Base-by-base conservation (phyloP, 148 eudicot genomes). In the Camellia japonica region DNA sequence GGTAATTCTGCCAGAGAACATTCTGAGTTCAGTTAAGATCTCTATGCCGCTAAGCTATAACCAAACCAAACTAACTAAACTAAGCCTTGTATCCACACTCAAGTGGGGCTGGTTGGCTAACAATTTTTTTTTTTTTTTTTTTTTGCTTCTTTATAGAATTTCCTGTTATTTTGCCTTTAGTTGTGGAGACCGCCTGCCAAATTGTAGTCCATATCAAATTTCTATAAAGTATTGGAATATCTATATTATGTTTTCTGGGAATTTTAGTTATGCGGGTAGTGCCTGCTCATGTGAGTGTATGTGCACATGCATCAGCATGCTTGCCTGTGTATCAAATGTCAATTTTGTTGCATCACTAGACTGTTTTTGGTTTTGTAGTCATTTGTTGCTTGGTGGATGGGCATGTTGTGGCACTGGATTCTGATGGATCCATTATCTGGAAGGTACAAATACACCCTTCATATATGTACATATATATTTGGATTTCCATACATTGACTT, bases 301-400 rank as follows among this genome's bases (percentile, higher is more conserved):
- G 4, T 3, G 66, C 18, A n/a, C 2, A n/a, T 23, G 9, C 42
- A 64, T 20, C 42, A 1, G n/a, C 42, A 23, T 15, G 61, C 44
- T 51, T 77, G 69, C 18, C n/a, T 41, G 15, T 12, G 56, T 56
- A 15, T 43, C 30, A 56, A 44, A 51, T 68, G 56, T 16, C 66
- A 78, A 78, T 54, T 59, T 56, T 65, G 55, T 67, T 42, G 11
- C 5, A 38, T 74, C 54, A 73, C 12, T 61, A 42, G 18, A 43
- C 58, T 60, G 44, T 47, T 70, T 30, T 23, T 69, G 44, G 4
- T 80, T 43, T 75, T 86, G 85, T 86, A 89, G 91, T 94, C 52
- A 82, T 94, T 49, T 94, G 98, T 76, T 87, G 97, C 84, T 81
- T 90, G 83, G 98, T 94, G 77, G 90, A 83, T 83, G 98, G 98